Percentiles rank a stretch among this genome's conserved stretches.
Conservation (phyloP, 2,329 filamentous ascomycete species). For the Aspergillus pseudoglaucus region DNA sequence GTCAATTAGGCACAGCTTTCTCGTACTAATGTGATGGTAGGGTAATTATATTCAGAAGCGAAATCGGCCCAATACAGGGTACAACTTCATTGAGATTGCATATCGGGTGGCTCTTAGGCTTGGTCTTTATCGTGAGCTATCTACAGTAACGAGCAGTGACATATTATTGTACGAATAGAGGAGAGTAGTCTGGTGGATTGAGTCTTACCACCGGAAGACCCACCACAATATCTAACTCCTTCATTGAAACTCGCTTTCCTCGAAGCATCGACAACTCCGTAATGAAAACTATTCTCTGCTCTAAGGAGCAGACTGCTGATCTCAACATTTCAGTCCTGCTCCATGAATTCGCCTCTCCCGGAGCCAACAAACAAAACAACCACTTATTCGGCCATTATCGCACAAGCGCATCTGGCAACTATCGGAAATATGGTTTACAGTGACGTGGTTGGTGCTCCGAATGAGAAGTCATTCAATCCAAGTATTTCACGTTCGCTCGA, state of each 20-base stretch:
- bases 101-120: slow-evolving; percentile 46
- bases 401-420: slow-evolving; percentile 9
- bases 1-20: neutral
- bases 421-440: slow-evolving; percentile 13
- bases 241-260: slow-evolving; percentile 16
- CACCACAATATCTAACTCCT: slow-evolving; percentile 29
- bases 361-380: slow-evolving; percentile 9
- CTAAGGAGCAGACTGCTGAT: neutral
- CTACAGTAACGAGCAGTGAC: slow-evolving; percentile 2
- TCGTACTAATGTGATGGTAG: neutral
- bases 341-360: slow-evolving; percentile 3
- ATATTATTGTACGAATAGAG: slow-evolving; percentile 10
- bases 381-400: slow-evolving; percentile 15
- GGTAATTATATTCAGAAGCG: slow-evolving; percentile 48
- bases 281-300: neutral
- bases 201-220: slow-evolving; percentile 25
- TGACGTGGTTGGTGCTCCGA: slow-evolving; percentile 7
- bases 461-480: slow-evolving; percentile 3
- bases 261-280: slow-evolving; percentile 15
- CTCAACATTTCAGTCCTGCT: neutral
- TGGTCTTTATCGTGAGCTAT: slow-evolving; percentile 43
- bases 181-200: slow-evolving; percentile 20
- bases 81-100: slow-evolving; percentile 48
- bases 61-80: slow-evolving; percentile 47
- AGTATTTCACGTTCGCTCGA: slow-evolving; percentile 14